phyloP scores from a whole-genome alignment of 345 rosid species.

The Mallotus nudiflorus region DNA sequence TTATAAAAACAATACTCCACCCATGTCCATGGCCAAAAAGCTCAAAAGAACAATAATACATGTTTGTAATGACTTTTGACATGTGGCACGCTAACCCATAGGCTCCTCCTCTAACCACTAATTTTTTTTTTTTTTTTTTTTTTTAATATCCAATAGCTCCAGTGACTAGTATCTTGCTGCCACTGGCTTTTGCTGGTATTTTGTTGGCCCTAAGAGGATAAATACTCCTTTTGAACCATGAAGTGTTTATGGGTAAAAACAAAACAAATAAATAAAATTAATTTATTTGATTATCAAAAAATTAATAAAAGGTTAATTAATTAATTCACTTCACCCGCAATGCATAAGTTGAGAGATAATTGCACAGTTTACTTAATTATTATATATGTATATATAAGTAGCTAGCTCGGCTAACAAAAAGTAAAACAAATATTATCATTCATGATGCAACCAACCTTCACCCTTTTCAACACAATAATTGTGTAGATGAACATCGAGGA shows the following conservation, averaged over 20 bases:
- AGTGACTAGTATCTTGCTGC: conserved; percentile 11
- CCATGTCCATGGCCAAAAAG: conserved; percentile 11
- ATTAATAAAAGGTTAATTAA: too few species aligned
- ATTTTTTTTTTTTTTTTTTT: conserved; percentile 12
- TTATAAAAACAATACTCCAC: too few species aligned
- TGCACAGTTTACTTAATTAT: too few species aligned
- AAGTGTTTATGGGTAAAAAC: conserved; percentile 9
- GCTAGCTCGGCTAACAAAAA: conserved; percentile 17
- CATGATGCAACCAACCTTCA: conserved; percentile 14
- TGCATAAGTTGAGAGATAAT: not conserved
- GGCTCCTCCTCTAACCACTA: conserved; percentile 26
- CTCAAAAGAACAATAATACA: conserved; percentile 19
- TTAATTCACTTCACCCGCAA: not conserved
- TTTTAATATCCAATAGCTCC: not conserved
- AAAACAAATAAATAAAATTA: not conserved
- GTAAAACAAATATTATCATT: conserved; percentile 16
- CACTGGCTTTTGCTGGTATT: conserved; percentile 9
- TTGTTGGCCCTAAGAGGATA: conserved; percentile 25
- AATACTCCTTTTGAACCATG: conserved; percentile 5
- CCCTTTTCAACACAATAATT: conserved; percentile 21
- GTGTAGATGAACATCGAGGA: not conserved
- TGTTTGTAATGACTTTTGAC: conserved; percentile 36
- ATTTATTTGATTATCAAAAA: not conserved
- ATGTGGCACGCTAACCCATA: conserved; percentile 31
- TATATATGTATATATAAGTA: conserved; percentile 13